A percentile compares a stretch with the other conserved stretches of the same genome.
Conservation (phyloP, 108 stramenopile species). For the Nitzschia sp. region DNA sequence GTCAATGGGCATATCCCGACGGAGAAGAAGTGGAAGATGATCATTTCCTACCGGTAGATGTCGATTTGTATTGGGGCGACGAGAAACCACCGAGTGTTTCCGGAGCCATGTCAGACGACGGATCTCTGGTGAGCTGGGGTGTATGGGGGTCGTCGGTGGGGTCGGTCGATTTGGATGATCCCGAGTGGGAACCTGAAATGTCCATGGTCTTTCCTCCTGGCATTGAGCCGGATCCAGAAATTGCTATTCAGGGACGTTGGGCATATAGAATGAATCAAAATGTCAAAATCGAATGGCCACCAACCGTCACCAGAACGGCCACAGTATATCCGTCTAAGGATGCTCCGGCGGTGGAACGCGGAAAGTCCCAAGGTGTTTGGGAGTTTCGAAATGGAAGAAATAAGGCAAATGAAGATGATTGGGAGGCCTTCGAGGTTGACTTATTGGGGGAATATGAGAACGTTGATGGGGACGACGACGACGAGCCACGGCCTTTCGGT, state of each 20-base stretch:
- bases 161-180: constrained; percentile 7
- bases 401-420: constrained; percentile 3
- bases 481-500: background rate
- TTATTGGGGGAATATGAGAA: background rate
- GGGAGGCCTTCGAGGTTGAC: constrained; percentile 8
- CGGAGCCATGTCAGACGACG: background rate
- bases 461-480: background rate
- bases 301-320: constrained; percentile 4
- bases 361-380: constrained; percentile 17
- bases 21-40: constrained; percentile 6
- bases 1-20: constrained; percentile 9
- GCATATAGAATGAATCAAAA: background rate
- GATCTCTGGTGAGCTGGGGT: constrained; percentile 2
- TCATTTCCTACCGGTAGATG: constrained; percentile 10
- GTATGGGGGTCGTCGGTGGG: constrained; percentile 14
- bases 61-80: constrained; percentile 14
- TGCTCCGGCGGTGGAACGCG: background rate
- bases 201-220: constrained; percentile 18
- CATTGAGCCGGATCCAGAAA: constrained; percentile 8
- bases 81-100: constrained; percentile 3
- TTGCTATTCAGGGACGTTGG: constrained; percentile 15
- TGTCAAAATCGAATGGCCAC: constrained; percentile 20
- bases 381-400: background rate
- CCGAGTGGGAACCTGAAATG: constrained; percentile 18
- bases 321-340: constrained; percentile 1